Conservation (phyloP, 1,284 basidiomycete genomes). For the Pyrrhoderma lamaoense region DNA sequence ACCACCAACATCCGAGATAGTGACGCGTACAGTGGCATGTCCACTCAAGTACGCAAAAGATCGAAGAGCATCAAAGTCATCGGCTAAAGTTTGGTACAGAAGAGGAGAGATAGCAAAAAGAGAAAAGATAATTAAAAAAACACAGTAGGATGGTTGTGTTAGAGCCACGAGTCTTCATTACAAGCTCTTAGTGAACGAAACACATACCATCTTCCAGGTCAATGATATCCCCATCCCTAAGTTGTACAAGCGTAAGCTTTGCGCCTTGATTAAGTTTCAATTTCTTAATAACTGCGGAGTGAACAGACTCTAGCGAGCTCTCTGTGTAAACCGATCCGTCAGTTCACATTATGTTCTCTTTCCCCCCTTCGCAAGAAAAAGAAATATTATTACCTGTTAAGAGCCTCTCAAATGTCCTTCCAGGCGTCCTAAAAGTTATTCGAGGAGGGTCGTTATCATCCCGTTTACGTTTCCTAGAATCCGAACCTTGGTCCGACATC, state of each 20-base stretch:
- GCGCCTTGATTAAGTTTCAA: constrained; percentile 39
- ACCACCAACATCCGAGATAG: constrained; percentile 18
- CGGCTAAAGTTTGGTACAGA: constrained; percentile 37
- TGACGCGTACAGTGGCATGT: constrained; percentile 35
- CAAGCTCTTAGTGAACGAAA: neutral
- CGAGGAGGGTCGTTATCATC: constrained; percentile 34
- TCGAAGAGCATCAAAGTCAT: constrained; percentile 68
- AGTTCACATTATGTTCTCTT: too few species aligned
- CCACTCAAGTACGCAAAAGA: constrained; percentile 33
- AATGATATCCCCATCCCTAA: constrained; percentile 45
- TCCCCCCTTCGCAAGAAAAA: neutral
- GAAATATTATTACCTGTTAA: constrained; percentile 43
- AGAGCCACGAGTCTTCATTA: constrained; percentile 4
- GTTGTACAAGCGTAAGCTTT: constrained; percentile 44
- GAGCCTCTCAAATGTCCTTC: constrained; percentile 53
- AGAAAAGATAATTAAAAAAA: too few species aligned
- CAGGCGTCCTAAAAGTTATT: constrained; percentile 46
- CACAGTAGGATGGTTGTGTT: neutral
- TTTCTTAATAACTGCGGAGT: constrained; percentile 51
- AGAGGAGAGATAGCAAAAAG: too few species aligned
- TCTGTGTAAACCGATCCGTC: constrained; percentile 34
- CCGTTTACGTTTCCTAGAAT: constrained; percentile 38
- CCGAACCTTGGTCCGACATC: constrained; percentile 25
- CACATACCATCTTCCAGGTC: constrained; percentile 66
- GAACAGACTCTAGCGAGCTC: constrained; percentile 48